Base-by-base conservation (phyloP, 768 basidiomycete species). In the Leccinum longicurvipes region DNA sequence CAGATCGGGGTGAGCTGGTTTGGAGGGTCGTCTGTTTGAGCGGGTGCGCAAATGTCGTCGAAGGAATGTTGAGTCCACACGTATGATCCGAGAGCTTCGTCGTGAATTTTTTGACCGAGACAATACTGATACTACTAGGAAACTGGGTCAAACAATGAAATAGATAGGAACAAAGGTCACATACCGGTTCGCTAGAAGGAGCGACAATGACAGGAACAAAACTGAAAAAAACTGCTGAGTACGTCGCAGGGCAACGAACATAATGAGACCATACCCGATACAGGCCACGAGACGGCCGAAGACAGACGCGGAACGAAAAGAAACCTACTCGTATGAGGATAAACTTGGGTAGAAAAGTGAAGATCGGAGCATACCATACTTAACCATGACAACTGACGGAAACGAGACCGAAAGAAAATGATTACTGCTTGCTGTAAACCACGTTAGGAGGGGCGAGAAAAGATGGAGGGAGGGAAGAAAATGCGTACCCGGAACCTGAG, bases 61-160 rank as follows among this genome's bases (percentile, higher is more conserved):
- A 63, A 44, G 57, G 53, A 56, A 24, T n/a, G n/a, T 53, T 23
- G 57, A 58, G 14, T 47, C 61, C 61, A 50, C 32, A n/a, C 45
- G 34, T 41, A 19, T 56, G 48, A 4, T 48, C 49, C 32, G 29
- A 31, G 49, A 41, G 46, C 28, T 34, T 29, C 11, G 57, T 60
- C 36, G 51, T 47, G 12, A 41, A 47, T 25, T 63, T 63, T 63
- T 51, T 45, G 25, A 47, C 29, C 14, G 45, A 63, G 49, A 63
- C 42, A n/a, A 54, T 58, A 48, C 53, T 4, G 24, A 54, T 41
- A n/a, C 56, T 8, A 41, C 49, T 52, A 11, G 31, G n/a, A 14
- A 32, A 10, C 7, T 8, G 8, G 1, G 17, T 61, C 17, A 57
- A n/a, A 34, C 15, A 24, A 24, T 12, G 2, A 7, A 21, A 3